Percentiles rank a stretch among this genome's conserved stretches.
Evolutionary conservation across 1,139 yeast species (phyloP).

Genomic region (Sugiyamaella xylanicola): DNA sequence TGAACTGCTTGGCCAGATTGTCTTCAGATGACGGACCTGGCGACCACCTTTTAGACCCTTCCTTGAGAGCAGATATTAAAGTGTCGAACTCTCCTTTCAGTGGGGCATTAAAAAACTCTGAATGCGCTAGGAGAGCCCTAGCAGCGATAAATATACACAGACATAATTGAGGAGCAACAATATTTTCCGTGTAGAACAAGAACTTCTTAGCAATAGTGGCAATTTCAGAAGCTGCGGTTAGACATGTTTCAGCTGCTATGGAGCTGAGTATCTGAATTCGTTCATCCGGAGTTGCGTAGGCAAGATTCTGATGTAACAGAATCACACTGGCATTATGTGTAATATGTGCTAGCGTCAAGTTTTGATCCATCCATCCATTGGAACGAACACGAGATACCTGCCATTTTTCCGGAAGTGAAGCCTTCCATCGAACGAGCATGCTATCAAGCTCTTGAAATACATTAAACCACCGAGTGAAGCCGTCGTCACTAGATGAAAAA

Average conservation of each 20-base stretch:
- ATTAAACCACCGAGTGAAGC: slow-evolving; percentile 24
- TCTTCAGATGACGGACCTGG: slow-evolving; percentile 5
- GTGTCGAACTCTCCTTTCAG: slow-evolving; percentile 26
- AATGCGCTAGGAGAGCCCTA: slow-evolving; percentile 30
- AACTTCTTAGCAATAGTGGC: slow-evolving; percentile 28
- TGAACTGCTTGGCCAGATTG: slow-evolving; percentile 15
- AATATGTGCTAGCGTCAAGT: slow-evolving; percentile 35
- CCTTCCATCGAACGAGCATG: slow-evolving; percentile 33
- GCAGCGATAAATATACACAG: slow-evolving; percentile 32
- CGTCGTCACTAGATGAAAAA: slow-evolving; percentile 20
- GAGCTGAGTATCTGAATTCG: slow-evolving; percentile 17
- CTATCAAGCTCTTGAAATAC: slow-evolving; percentile 27
- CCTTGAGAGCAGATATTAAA: slow-evolving; percentile 27
- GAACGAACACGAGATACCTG: slow-evolving; percentile 21
- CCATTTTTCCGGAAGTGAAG: slow-evolving; percentile 30
- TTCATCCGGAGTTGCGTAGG: slow-evolving; percentile 27
- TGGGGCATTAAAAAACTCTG: slow-evolving; percentile 23
- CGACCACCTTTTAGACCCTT: slow-evolving; percentile 31
- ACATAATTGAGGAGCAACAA: slow-evolving; percentile 31
- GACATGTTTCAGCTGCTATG: slow-evolving; percentile 27
- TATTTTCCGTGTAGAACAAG: slow-evolving; percentile 22
- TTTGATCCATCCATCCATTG: slow-evolving; percentile 30
- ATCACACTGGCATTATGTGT: slow-evolving; percentile 35
- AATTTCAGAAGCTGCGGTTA: slow-evolving; percentile 31
- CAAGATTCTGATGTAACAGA: slow-evolving; percentile 34